Evolutionary conservation across 1,139 yeast species (phyloP).

Genomic region (Pneumocystis sp.): DNA sequence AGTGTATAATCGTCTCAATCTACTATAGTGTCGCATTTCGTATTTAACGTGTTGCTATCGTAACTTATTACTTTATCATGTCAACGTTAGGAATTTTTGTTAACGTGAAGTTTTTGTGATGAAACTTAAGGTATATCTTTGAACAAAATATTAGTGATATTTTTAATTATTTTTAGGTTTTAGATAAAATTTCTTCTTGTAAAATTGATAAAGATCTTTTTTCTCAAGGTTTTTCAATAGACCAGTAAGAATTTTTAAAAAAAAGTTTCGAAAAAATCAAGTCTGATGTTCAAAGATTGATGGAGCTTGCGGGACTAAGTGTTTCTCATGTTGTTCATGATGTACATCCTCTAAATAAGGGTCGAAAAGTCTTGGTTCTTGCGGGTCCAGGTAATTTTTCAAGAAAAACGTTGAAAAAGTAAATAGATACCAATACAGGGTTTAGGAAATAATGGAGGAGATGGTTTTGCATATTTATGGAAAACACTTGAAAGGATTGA

Average conservation of each 20-base stretch:
- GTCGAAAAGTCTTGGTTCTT: conserved; percentile 43
- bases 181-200: neutral
- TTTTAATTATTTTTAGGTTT: neutral
- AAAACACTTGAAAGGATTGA: neutral
- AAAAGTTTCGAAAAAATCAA: neutral
- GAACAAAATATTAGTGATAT: neutral
- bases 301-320: conserved; percentile 92
- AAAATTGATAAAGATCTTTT: neutral
- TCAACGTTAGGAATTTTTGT: neutral
- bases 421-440: neutral
- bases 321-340: conserved; percentile 76
- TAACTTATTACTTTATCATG: too few species aligned
- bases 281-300: neutral
- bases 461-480: conserved; percentile 28
- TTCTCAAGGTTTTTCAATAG: conserved; percentile 53
- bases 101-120: neutral
- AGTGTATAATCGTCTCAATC: too few species aligned
- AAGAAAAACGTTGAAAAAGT: conserved; percentile 17
- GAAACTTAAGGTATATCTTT: neutral
- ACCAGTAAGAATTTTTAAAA: conserved; percentile 42
- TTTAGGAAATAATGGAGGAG: conserved; percentile 40
- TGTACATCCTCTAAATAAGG: conserved; percentile 41
- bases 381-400: conserved; percentile 93
- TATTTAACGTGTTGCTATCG: neutral
- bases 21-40: too few species aligned